Evolutionary conservation across 495 filamentous ascomycete species (phyloP).

Genomic region (Hypoxylon lienhwacheense): DNA sequence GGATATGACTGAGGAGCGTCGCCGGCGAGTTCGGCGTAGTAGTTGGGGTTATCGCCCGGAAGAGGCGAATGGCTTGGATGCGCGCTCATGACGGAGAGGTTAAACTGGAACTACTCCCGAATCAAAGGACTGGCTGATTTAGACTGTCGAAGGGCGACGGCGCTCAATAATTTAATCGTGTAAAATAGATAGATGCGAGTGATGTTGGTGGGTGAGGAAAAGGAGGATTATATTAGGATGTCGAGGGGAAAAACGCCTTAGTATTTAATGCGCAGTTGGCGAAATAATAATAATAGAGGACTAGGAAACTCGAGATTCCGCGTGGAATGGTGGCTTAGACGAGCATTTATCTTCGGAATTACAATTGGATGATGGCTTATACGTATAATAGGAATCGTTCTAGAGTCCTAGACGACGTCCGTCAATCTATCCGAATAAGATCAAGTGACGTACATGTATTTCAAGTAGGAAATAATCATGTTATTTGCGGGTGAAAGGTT

Average conservation of each 20-base stretch:
- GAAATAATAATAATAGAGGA: too few species aligned
- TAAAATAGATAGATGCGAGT: background rate
- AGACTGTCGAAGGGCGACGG: background rate
- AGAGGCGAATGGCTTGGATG: constrained; percentile 22
- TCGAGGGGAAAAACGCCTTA: background rate
- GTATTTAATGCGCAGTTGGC: constrained; percentile 2
- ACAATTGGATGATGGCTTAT: too few species aligned
- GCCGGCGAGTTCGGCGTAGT: constrained; percentile 18
- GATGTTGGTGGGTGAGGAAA: too few species aligned
- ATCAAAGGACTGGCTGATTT: background rate
- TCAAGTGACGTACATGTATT: too few species aligned
- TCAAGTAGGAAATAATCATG: background rate
- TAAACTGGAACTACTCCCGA: background rate
- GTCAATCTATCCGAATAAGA: too few species aligned
- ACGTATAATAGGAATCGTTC: too few species aligned
- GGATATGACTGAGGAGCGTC: constrained; percentile 13
- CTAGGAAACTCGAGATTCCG: constrained; percentile 13
- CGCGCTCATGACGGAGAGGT: constrained; percentile 18
- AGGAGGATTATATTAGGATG: too few species aligned
- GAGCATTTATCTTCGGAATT: too few species aligned
- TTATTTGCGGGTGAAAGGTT: background rate
- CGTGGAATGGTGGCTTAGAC: constrained; percentile 16
- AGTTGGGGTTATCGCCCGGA: constrained; percentile 21
- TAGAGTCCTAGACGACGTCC: too few species aligned
- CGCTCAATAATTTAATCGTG: background rate